Base-by-base conservation (phyloP, 805 yeast genomes). In the Ascoidea tarda region DNA sequence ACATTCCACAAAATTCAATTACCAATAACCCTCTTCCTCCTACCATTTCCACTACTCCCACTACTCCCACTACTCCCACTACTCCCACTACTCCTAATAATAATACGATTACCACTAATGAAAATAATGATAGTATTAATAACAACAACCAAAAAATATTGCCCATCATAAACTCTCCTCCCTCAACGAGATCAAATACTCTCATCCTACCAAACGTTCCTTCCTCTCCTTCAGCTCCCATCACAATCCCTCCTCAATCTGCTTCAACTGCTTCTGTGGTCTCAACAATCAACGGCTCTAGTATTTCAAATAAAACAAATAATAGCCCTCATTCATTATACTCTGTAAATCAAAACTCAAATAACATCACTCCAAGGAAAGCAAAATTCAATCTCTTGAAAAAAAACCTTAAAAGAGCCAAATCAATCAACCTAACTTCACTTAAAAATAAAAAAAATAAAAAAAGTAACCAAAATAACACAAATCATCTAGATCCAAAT, bases 11-110 rank as follows among this genome's bases (percentile, higher is more conserved):
- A 38, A 38, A 38, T 38, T 38, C 44, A 38, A 38, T 38, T 2
- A 2, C 44, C 8, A 38, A 8, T 10, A 10, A 8, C 14, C 14
- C 44, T 38, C 14, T 4, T 38, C 14, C 44, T 10, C 10, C 42
- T 33, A 6, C 10, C 10, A 33, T 6, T 33, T 33, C 70, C 16
- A 51, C 60, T 31, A 59, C 68, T 16, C 65, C 66, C 28, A 64
- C 61, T 47, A 62, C 64, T 12, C 60, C 68, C 1, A 6, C 47
- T 10, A 6, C 47, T 46, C 16, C 47, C 2, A 6, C 47, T 10
- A 14, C 47, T 46, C 6, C 47, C 5, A 14, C 47, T 46, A 16
- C 47, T 46, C 16, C 47, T 46, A 46, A n/a, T 5, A 6, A 14
- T 6, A 46, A 2, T 46, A 10, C 16, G 16, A 46, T 14, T n/a